These are phyloP conservation scores for Sarocladium kiliense DNA, from an alignment of 2,329 filamentous ascomycete genomes.

Conservation along the genomic window DNA sequence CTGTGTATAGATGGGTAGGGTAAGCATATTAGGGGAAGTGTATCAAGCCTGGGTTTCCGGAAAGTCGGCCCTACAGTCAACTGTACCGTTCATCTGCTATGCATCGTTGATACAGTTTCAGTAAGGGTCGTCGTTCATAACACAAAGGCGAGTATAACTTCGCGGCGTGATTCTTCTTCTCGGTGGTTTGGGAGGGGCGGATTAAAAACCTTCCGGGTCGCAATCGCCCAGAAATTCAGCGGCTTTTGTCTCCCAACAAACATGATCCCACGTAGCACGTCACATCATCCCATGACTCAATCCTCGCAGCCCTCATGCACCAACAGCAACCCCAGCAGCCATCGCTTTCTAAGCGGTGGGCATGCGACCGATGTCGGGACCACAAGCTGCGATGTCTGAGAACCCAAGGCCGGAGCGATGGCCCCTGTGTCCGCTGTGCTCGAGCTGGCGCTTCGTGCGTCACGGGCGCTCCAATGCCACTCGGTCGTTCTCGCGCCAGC, in stretches of 20 bases:
- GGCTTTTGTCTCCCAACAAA: neutral
- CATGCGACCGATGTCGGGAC: constrained; percentile 13
- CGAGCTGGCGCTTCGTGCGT: constrained; percentile 11
- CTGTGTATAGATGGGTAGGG: neutral
- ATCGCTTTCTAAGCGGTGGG: constrained; percentile 10
- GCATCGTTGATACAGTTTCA: neutral
- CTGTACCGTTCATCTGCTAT: neutral
- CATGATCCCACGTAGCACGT: neutral
- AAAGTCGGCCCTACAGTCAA: no score
- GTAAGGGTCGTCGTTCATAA: neutral
- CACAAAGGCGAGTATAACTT: no score
- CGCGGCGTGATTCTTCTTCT: neutral
- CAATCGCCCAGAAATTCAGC: neutral
- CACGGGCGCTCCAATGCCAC: constrained; percentile 11
- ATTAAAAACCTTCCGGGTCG: neutral
- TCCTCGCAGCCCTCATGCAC: neutral
- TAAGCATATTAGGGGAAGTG: no score
- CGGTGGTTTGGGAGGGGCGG: neutral
- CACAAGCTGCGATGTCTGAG: constrained; percentile 12
- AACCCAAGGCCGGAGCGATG: constrained; percentile 9
- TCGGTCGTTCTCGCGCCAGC: constrained; percentile 11
- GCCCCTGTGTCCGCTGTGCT: constrained; percentile 11
- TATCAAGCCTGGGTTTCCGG: no score
- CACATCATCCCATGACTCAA: neutral
- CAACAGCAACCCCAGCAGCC: constrained; percentile 2